Percentiles rank a stretch among this genome's conserved stretches.
These are phyloP conservation scores for Xylariaceae sp. DNA, from an alignment of 2,329 filamentous ascomycete species.

Conservation along the genomic window DNA sequence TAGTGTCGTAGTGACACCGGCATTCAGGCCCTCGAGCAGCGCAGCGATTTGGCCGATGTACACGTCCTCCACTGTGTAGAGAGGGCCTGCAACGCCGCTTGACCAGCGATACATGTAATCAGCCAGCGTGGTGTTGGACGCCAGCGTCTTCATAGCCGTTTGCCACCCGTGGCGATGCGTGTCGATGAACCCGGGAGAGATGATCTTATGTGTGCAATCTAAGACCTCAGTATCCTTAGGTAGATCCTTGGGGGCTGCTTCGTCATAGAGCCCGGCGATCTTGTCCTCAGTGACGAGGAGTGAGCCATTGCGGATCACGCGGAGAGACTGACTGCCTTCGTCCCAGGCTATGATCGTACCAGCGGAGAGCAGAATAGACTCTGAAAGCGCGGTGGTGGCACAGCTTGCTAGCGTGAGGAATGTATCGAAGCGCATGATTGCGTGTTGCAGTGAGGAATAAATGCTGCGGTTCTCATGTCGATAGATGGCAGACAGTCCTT, in stretches of 20 bases:
- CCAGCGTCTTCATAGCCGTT: constrained; percentile 52
- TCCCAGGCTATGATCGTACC: constrained; percentile 32
- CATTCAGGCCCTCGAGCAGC: constrained; percentile 49
- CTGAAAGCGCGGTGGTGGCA: constrained; percentile 29
- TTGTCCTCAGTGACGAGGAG: constrained; percentile 35
- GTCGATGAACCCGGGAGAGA: constrained; percentile 55
- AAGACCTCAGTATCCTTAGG: constrained; percentile 38
- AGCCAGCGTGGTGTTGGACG: constrained; percentile 47
- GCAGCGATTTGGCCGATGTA: constrained; percentile 47
- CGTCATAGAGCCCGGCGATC: constrained; percentile 32
- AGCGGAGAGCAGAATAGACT: constrained; percentile 27
- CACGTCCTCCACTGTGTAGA: constrained; percentile 43
- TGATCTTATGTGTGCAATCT: constrained; percentile 50
- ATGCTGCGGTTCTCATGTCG: too few relatives aligned
- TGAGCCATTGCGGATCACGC: constrained; percentile 30
- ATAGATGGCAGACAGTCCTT: too few relatives aligned
- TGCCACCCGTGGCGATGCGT: constrained; percentile 58
- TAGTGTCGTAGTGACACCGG: constrained; percentile 50
- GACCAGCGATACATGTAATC: constrained; percentile 46
- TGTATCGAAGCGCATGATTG: constrained; percentile 17
- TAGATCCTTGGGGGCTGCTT: constrained; percentile 20
- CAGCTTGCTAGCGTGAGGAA: constrained; percentile 23
- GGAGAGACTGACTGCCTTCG: constrained; percentile 23
- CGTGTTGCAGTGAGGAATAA: background rate
- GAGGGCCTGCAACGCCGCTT: constrained; percentile 29